Percentiles rank a stretch among this genome's conserved stretches.
These are phyloP conservation scores for Lepidium aucheri DNA, from an alignment of 345 rosid species.

Conservation along the genomic window DNA sequence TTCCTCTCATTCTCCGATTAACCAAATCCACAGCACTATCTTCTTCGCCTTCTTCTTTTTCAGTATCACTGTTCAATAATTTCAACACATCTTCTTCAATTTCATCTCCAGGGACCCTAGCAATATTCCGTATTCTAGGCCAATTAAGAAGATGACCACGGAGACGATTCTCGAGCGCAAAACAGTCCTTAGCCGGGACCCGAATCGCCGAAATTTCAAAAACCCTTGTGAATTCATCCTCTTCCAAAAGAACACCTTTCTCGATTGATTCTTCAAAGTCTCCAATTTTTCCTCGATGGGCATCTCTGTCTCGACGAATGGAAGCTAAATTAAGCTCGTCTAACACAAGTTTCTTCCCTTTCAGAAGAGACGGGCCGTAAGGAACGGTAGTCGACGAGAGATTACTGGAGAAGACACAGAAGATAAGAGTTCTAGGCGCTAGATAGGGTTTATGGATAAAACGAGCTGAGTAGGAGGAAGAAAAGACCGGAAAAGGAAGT, in stretches of 20 bases:
- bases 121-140: conserved; percentile 71
- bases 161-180: conserved; percentile 59
- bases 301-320: background rate
- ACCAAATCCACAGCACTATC: conserved; percentile 27
- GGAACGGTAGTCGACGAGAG: conserved; percentile 20
- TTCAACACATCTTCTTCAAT: conserved; percentile 39
- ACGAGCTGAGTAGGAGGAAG: conserved; percentile 21
- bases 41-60: conserved; percentile 8
- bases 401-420: conserved; percentile 28
- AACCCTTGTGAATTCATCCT: conserved; percentile 48
- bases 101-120: conserved; percentile 76
- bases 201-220: conserved; percentile 59
- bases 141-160: conserved; percentile 87
- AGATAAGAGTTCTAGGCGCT: conserved; percentile 23
- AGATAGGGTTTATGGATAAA: conserved; percentile 27
- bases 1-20: conserved; percentile 38
- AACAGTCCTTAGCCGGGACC: conserved; percentile 58
- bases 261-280: conserved; percentile 22
- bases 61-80: conserved; percentile 19
- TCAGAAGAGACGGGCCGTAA: conserved; percentile 76
- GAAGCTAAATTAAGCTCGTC: background rate
- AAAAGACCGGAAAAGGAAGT: conserved; percentile 27
- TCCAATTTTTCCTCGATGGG: background rate
- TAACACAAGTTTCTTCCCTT: conserved; percentile 39
- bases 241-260: conserved; percentile 30